Percentiles rank a stretch among this genome's conserved stretches.
Conservation (phyloP, 768 basidiomycete genomes). For the Psilocybe cubensis region DNA sequence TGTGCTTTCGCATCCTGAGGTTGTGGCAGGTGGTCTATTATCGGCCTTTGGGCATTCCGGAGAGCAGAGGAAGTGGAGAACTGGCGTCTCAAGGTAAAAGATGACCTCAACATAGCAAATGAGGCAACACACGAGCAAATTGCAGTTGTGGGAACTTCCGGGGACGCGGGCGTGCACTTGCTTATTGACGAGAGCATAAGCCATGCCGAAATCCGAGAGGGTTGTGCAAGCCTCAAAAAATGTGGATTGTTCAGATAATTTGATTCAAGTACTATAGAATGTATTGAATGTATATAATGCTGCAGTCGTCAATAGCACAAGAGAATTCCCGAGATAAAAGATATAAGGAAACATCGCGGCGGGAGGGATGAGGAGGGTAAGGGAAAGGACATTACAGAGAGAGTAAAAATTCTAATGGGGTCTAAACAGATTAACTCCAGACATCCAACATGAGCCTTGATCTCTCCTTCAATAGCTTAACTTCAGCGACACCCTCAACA, state of each 20-base stretch:
- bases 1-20: slow-evolving; percentile 7
- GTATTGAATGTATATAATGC: not conserved
- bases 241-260: not conserved
- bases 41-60: slow-evolving; percentile 27
- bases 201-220: not conserved
- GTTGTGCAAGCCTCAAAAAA: not conserved
- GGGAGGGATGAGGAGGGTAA: no score
- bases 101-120: slow-evolving; percentile 37
- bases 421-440: slow-evolving; percentile 64
- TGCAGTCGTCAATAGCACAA: not conserved
- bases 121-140: not conserved
- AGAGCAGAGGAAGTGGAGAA: slow-evolving; percentile 30
- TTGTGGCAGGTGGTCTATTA: slow-evolving; percentile 1
- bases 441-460: slow-evolving; percentile 87
- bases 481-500: slow-evolving; percentile 88
- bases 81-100: slow-evolving; percentile 31
- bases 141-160: slow-evolving; percentile 16
- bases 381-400: slow-evolving; percentile 8
- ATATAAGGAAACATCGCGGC: not conserved
- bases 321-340: not conserved
- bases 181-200: not conserved
- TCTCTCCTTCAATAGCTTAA: slow-evolving; percentile 95
- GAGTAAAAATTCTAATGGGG: slow-evolving; percentile 12
- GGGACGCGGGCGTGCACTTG: not conserved
- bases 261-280: not conserved